Conservation (phyloP, 2,329 filamentous ascomycete species). For the Dothideomycetidae sp. region DNA sequence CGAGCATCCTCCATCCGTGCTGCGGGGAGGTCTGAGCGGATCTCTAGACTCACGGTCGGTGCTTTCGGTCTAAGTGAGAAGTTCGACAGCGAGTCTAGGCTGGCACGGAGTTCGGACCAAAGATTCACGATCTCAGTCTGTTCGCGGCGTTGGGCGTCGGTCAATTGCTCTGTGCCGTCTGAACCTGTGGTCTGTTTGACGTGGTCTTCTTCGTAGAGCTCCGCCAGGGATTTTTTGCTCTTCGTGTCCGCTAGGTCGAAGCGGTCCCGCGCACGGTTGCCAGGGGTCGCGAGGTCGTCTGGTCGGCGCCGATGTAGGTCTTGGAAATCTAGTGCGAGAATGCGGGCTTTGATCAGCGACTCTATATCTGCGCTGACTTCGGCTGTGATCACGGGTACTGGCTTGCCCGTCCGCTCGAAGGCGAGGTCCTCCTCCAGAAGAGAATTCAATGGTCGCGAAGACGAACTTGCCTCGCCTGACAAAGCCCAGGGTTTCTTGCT, state of each 20-base stretch:
- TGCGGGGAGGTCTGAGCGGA: slow-evolving; percentile 81
- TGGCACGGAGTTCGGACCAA: slow-evolving; percentile 67
- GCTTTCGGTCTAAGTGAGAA: slow-evolving; percentile 94
- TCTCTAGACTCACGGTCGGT: slow-evolving; percentile 63
- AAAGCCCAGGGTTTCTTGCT: slow-evolving; percentile 85
- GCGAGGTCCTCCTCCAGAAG: slow-evolving; percentile 89
- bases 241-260: slow-evolving; percentile 79
- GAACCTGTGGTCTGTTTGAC: slow-evolving; percentile 59
- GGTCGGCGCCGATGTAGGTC: slow-evolving; percentile 74
- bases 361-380: slow-evolving; percentile 87
- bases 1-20: slow-evolving; percentile 92
- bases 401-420: slow-evolving; percentile 90
- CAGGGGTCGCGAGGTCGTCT: slow-evolving; percentile 50
- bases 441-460: slow-evolving; percentile 76
- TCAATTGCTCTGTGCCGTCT: slow-evolving; percentile 70
- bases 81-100: slow-evolving; percentile 78
- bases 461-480: slow-evolving; percentile 70
- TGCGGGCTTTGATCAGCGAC: slow-evolving; percentile 83
- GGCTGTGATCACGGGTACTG: slow-evolving; percentile 82
- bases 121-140: slow-evolving; percentile 69
- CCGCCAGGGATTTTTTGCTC: slow-evolving; percentile 71
- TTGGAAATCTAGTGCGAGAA: slow-evolving; percentile 81
- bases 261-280: slow-evolving; percentile 45
- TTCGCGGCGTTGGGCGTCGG: slow-evolving; percentile 46
- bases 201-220: slow-evolving; percentile 90